phyloP scores from a whole-genome alignment of 495 filamentous ascomycete species.

The Neurospora sp. region DNA sequence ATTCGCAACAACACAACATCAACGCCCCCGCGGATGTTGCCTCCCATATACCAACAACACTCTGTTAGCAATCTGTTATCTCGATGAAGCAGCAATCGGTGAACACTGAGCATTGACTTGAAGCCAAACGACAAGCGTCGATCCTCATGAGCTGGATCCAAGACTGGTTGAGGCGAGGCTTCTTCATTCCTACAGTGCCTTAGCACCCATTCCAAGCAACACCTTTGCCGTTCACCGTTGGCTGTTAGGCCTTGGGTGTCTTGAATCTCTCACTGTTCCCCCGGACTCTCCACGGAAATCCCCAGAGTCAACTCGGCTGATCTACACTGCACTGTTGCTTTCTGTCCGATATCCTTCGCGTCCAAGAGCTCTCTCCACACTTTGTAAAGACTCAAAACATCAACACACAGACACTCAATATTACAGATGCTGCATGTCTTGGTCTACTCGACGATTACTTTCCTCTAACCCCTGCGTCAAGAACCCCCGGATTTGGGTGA shows the following conservation, averaged over 20 bases:
- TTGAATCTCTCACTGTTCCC: background rate
- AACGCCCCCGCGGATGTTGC: background rate
- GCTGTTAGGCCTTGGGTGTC: background rate
- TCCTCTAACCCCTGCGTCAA: background rate
- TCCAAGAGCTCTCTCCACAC: background rate
- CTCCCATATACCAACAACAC: background rate
- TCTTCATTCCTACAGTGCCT: background rate
- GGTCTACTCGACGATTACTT: background rate
- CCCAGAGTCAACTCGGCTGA: background rate
- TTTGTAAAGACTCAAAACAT: background rate
- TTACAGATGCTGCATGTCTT: background rate
- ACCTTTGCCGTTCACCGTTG: background rate
- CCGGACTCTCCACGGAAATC: background rate
- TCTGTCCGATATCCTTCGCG: background rate
- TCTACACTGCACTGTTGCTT: background rate
- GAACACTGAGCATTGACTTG: background rate
- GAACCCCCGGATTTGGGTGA: background rate
- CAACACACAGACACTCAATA: background rate
- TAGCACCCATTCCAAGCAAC: background rate
- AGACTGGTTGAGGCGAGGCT: background rate
- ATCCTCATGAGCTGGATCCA: background rate
- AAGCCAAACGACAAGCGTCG: background rate
- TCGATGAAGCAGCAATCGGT: background rate
- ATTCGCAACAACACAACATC: background rate
- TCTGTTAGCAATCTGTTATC: background rate